phyloP scores from a whole-genome alignment of 2,329 filamentous ascomycete genomes.

The Xylariaceae sp. region DNA sequence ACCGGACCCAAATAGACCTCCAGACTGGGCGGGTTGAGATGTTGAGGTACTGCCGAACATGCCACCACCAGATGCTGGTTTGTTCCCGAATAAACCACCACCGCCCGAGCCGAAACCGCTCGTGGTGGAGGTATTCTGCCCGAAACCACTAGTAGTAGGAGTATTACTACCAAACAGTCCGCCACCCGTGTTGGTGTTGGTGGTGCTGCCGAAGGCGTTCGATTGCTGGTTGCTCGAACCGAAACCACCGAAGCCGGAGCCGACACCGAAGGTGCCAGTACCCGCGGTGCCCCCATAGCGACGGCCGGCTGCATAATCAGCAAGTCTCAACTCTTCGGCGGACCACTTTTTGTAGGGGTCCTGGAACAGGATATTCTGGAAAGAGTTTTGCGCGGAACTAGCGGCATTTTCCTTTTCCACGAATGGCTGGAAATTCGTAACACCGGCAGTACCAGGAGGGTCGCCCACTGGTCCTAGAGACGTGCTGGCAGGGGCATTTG shows the following conservation, averaged over 20 bases:
- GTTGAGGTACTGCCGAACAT: conserved; percentile 45
- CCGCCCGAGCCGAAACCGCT: conserved; percentile 34
- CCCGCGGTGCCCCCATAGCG: conserved; percentile 82
- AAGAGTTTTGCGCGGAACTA: conserved; percentile 60
- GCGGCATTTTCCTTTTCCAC: conserved; percentile 71
- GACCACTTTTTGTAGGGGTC: conserved; percentile 87
- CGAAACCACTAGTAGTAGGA: conserved; percentile 31
- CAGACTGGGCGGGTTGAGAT: conserved; percentile 28
- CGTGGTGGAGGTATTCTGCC: conserved; percentile 27
- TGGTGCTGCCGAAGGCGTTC: conserved; percentile 30
- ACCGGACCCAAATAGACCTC: conserved; percentile 43
- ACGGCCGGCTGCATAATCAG: conserved; percentile 86
- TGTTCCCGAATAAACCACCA: conserved; percentile 46
- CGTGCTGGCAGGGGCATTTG: conserved; percentile 47
- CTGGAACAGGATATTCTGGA: conserved; percentile 79
- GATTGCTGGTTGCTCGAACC: conserved; percentile 42
- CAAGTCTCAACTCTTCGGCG: conserved; percentile 78
- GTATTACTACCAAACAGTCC: conserved; percentile 44
- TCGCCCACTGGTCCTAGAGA: conserved; percentile 58
- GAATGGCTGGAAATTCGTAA: conserved; percentile 68
- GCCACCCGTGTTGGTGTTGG: conserved; percentile 38
- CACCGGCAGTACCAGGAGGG: conserved; percentile 67
- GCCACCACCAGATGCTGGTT: conserved; percentile 35
- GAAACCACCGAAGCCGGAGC: conserved; percentile 54
- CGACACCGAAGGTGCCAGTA: conserved; percentile 80